phyloP scores from a whole-genome alignment of 805 yeast genomes.

The Helenozyma baotianmanensis region DNA sequence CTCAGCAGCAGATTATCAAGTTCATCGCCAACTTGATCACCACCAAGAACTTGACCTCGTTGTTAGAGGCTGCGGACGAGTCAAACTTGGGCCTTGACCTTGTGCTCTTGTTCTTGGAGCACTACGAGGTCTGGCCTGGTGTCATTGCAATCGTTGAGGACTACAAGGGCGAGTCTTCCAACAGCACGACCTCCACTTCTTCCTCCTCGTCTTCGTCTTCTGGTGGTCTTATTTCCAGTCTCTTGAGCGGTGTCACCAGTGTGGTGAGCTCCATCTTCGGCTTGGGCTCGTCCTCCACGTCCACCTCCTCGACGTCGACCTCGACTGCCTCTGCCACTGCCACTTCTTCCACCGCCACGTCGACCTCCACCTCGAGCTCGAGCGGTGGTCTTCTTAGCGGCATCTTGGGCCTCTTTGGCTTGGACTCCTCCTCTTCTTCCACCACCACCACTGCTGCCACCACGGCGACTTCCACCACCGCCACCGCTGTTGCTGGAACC shows the following conservation, averaged over 20 bases:
- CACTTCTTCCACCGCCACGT: background rate
- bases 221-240: slow-evolving; percentile 8
- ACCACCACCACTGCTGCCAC: background rate
- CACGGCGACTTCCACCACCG: slow-evolving; percentile 1
- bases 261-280: slow-evolving; percentile 3
- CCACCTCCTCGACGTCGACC: slow-evolving; percentile 1
- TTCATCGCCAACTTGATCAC: slow-evolving; percentile 22
- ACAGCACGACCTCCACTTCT: background rate
- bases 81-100: slow-evolving; percentile 26
- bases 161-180: slow-evolving; percentile 5
- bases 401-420: slow-evolving; percentile 2
- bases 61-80: slow-evolving; percentile 21
- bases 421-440: background rate
- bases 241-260: slow-evolving; percentile 1
- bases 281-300: slow-evolving; percentile 1
- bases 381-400: slow-evolving; percentile 6
- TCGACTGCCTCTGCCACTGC: background rate
- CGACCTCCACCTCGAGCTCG: background rate
- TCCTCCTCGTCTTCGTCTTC: slow-evolving; percentile 1
- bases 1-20: slow-evolving; percentile 22
- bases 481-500: slow-evolving; percentile 9
- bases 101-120: slow-evolving; percentile 16
- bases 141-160: slow-evolving; percentile 11
- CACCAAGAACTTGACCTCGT: slow-evolving; percentile 17
- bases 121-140: slow-evolving; percentile 17